A percentile compares a stretch with the other conserved stretches of the same genome.
Conservation (phyloP, 2,329 filamentous ascomycete genomes). For the Epichloe gansuensis region DNA sequence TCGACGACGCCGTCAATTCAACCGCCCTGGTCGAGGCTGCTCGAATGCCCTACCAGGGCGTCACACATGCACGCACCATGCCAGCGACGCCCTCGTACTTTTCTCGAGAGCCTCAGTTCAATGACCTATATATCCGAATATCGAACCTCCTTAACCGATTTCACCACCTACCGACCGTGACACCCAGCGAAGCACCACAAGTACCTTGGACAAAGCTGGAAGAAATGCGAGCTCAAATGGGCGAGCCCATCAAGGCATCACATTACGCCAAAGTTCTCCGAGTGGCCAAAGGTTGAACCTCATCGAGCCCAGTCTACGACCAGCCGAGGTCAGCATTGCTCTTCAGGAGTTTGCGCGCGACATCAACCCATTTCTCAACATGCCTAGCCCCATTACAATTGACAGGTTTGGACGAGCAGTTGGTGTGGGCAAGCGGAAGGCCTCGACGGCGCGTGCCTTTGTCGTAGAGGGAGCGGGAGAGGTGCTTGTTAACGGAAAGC, state of each 20-base stretch:
- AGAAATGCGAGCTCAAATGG: constrained; percentile 60
- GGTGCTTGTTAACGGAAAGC: constrained; percentile 80
- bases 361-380: constrained; percentile 57
- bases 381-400: constrained; percentile 49
- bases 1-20: constrained; percentile 7
- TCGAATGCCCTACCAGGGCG: constrained; percentile 19
- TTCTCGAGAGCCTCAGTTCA: constrained; percentile 73
- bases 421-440: constrained; percentile 78
- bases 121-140: constrained; percentile 68
- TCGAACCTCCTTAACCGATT: constrained; percentile 61
- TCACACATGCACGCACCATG: constrained; percentile 55
- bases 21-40: constrained; percentile 12
- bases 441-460: constrained; percentile 71
- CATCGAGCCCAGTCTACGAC: constrained; percentile 70
- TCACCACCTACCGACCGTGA: constrained; percentile 57
- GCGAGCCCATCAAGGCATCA: constrained; percentile 61
- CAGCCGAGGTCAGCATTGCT: constrained; percentile 52
- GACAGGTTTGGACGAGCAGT: constrained; percentile 69
- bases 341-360: constrained; percentile 62
- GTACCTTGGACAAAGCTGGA: constrained; percentile 71
- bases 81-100: constrained; percentile 92
- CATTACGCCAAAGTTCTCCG: constrained; percentile 69
- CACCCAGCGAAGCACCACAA: constrained; percentile 53
- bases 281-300: constrained; percentile 70
- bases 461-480: constrained; percentile 89